A percentile compares a stretch with the other conserved stretches of the same genome.
Conservation (phyloP, 2,329 filamentous ascomycete genomes). For the Eurotiales sp. region DNA sequence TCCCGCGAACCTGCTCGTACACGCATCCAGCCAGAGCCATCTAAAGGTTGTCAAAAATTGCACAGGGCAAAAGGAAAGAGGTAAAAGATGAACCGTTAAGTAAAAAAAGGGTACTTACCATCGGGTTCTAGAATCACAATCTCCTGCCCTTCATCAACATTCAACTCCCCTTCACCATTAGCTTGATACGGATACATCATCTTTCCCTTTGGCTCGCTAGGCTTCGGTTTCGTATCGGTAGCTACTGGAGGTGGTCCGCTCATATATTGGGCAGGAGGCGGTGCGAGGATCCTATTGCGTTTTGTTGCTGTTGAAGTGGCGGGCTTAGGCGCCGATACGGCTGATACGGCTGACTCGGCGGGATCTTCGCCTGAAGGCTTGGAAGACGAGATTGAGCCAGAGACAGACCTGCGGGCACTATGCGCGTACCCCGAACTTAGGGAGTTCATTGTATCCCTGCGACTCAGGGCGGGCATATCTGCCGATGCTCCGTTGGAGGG, state of each 20-base stretch:
- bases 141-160: constrained; percentile 73
- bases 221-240: constrained; percentile 37
- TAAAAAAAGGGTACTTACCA: constrained; percentile 56
- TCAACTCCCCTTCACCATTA: constrained; percentile 74
- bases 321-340: constrained; percentile 34
- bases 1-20: constrained; percentile 68
- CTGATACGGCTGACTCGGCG: constrained; percentile 28
- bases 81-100: neutral
- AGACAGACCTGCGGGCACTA: constrained; percentile 71
- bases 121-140: constrained; percentile 79
- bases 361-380: constrained; percentile 42
- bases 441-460: constrained; percentile 86
- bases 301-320: constrained; percentile 26
- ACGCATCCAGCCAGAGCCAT: constrained; percentile 88
- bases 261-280: constrained; percentile 80
- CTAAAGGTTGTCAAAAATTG: constrained; percentile 44
- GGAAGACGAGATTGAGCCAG: constrained; percentile 51
- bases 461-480: constrained; percentile 65
- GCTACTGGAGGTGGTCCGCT: constrained; percentile 57
- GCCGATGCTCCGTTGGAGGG: constrained; percentile 35
- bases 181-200: constrained; percentile 89
- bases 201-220: constrained; percentile 65
- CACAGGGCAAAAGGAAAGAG: neutral
- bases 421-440: constrained; percentile 83
- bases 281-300: constrained; percentile 76